These are phyloP conservation scores for Beta macrorhiza DNA, from an alignment of 179 eudicot species.

Conservation along the genomic window DNA sequence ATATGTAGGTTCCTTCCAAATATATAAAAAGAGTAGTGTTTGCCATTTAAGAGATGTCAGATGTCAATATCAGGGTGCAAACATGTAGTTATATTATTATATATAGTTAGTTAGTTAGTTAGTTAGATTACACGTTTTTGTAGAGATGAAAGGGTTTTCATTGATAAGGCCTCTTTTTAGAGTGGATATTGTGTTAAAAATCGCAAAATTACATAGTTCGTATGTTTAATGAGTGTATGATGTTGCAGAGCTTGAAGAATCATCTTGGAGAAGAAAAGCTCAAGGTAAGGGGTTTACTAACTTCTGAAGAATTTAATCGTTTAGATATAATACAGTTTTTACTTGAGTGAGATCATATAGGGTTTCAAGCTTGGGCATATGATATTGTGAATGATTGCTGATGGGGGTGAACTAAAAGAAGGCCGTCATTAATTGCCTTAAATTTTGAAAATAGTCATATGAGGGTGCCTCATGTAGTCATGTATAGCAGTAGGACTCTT, in stretches of 20 bases:
- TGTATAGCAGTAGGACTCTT: not conserved
- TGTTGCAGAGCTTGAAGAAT: constrained; percentile 72
- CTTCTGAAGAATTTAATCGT: not conserved
- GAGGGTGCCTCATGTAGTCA: not conserved
- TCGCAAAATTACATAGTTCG: not conserved
- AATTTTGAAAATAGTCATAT: not conserved
- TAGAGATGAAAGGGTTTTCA: not conserved
- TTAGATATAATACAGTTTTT: not conserved
- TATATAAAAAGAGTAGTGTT: not conserved
- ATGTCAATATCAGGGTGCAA: not conserved
- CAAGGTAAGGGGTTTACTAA: constrained; percentile 46
- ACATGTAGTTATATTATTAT: too few relatives aligned
- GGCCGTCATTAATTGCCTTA: not conserved
- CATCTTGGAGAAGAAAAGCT: constrained; percentile 84
- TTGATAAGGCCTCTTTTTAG: not conserved
- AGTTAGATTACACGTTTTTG: not conserved
- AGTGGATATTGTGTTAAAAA: not conserved
- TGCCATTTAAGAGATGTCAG: not conserved
- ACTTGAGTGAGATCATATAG: not conserved
- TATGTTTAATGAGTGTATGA: constrained; percentile 18
- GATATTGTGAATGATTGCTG: not conserved
- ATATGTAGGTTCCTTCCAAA: not conserved
- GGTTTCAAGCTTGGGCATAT: not conserved
- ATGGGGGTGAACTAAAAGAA: not conserved
- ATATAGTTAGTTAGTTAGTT: not conserved